Base-by-base conservation (phyloP, 768 basidiomycete genomes). In the Boletus reticulatus region DNA sequence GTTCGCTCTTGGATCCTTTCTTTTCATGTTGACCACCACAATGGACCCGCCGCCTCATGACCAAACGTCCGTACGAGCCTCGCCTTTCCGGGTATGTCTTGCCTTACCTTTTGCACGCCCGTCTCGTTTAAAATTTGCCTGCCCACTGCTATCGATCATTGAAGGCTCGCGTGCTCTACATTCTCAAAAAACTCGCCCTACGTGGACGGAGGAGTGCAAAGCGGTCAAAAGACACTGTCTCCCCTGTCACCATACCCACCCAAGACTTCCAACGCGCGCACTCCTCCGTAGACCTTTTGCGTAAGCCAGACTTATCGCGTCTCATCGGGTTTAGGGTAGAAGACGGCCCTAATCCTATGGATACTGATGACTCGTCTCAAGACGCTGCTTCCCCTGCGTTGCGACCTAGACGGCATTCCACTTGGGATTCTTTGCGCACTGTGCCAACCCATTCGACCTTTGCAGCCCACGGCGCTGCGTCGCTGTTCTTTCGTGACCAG, bases 101-200 rank as follows among this genome's bases (percentile, higher is more conserved):
- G 2, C 22, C 29, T 17, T 37, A 14, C 37, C 34, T 24, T 32
- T 43, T 19, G 38, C 10, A n/a, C 37, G 1, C 13, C 43, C 50
- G 54, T 52, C 53, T 2, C 19, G 43, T 61, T 72, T 52, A 4
- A 49, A 65, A 65, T 45, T 4, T 16, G 47, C 43, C 61, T 22
- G 27, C 51, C 46, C 20, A 49, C 43, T 31, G 11, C 50, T 27
- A 17, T 51, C 47, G 53, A 13, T 36, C 20, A 22, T 22, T 22
- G 22, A 52, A 68, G 68, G 58, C 58, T 55, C 75, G 75, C 49
- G 75, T 53, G 68, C 66, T 70, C 67, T 72, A 66, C 60, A 81
- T 67, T 51, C 72, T 62, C 69, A 80, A 61, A 72, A 77, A 61
- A 64, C 73, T 64, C 45, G 67, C 69, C 24, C 31, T 58, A 6